Base-by-base conservation (phyloP, 371 early-diverging fungal species). In the Blakeslea trispora region DNA sequence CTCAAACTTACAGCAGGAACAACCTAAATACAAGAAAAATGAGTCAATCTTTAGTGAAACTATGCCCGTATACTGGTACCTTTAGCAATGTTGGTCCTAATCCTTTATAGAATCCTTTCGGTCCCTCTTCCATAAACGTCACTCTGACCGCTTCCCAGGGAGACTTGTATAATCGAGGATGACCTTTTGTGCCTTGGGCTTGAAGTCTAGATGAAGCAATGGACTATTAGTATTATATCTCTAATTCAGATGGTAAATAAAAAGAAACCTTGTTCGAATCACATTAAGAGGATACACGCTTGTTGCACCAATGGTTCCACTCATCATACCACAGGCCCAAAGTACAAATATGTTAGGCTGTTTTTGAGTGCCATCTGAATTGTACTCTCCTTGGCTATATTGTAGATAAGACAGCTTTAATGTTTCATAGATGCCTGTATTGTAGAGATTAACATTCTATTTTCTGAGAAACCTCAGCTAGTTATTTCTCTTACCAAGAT, bases 101-200 rank as follows among this genome's bases (percentile, higher is more conserved):
- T 9, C 96, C 96, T 67, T 87, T 91, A 88, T 93, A 96, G 57
- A 96, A 83, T 1, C 91, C 91, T 3, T 75, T 55, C n/a, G 86
- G 60, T 8, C 94, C 94, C 42, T 91, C 93, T 24, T 81, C 73
- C 44, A 68, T 71, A 14, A 79, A 87, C 3, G 89, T 88, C 46
- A 79, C 77, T 37, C 74, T 64, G 23, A 86, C 78, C 6, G 82
- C 89, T 53, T 91, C 88, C 69, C 85, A 74, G 11, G 86, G 79
- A 0, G 77, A 75, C 6, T 75, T 77, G 65, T 91, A 91, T 18
- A 61, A 57, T 43, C 77, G 71, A 24, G 91, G 90, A 69, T 89
- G 90, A 10, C 81, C 81, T 15, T 85, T 79, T 1, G 91, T 90
- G 3, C 89, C 89, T 65, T 91, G 92, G 1, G 92, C 91, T 74